Evolutionary conservation across 1,284 basidiomycete genomes (phyloP), one percentile per base, ranked within the genome.

Genomic region (Cronartium ribicola): DNA sequence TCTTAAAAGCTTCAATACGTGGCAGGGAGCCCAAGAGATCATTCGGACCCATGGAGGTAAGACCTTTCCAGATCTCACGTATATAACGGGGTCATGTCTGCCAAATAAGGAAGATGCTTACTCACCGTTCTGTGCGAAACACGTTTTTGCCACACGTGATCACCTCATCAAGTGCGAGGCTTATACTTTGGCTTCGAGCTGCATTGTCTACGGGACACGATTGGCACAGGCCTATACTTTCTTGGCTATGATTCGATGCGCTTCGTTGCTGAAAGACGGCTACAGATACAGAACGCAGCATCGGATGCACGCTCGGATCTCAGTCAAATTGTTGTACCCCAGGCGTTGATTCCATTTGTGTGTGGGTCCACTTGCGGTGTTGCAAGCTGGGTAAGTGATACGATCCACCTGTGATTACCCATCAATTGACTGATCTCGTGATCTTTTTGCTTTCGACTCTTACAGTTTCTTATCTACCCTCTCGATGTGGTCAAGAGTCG

Each of bases 351-450:
- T 60, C 92, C 91, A 17, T 94, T 94, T 81, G 82, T 91, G 59
- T 93, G 90, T 78, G 91, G 91, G 66, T 91, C 90, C 17, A 81
- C 91, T 48, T 87, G 90, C 76, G 91, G 91, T 66, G 90, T 93
- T 76, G 87, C 88, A 68, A 91, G 89, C 17, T 78, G 77, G 74
- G 71, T 74, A 37, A 46, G 71, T 17, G 14, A 39, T 65, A 40
- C 46, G 39, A 11, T 36, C 3, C 37, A 3, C 11, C 11, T 13
- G 10, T 65, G 55, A 41, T 57, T 5, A 64, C 5, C 14, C 5
- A 14, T 61, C 3, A 13, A 20, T 22, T 13, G 13, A 36, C 36
- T 13, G 20, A n/a, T 8, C 20, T 40, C 8, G 63, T 39, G 7
- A 57, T 36, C 59, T 8, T 41, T 17, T 37, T 39, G 29, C 13